Evolutionary conservation across 495 filamentous ascomycete genomes (phyloP).

Genomic region (Geopyxis carbonaria): DNA sequence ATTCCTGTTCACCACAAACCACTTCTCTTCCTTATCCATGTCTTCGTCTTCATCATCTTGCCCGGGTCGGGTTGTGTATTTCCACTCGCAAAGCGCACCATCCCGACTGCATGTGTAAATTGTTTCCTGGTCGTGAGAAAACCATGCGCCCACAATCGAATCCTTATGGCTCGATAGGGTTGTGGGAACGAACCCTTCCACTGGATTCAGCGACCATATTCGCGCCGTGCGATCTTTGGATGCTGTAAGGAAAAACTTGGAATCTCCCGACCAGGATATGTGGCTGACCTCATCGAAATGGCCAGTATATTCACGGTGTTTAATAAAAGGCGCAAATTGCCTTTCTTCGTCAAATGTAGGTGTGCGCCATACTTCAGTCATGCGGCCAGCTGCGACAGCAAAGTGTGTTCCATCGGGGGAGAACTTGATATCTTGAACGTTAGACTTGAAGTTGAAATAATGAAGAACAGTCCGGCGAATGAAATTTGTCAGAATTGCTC

Average conservation of each 20-base stretch:
- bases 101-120: slow-evolving; percentile 43
- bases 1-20: slow-evolving; percentile 73
- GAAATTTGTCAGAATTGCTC: slow-evolving; percentile 79
- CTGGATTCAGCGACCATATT: slow-evolving; percentile 81
- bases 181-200: slow-evolving; percentile 77
- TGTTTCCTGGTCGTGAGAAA: slow-evolving; percentile 75
- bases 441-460: slow-evolving; percentile 81
- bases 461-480: slow-evolving; percentile 69
- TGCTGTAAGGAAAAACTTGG: slow-evolving; percentile 77
- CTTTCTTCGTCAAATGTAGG: slow-evolving; percentile 67
- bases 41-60: slow-evolving; percentile 38
- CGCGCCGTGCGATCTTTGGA: slow-evolving; percentile 82
- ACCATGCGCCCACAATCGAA: slow-evolving; percentile 73
- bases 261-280: slow-evolving; percentile 90
- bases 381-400: slow-evolving; percentile 64
- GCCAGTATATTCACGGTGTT: slow-evolving; percentile 67
- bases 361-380: slow-evolving; percentile 88
- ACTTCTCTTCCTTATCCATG: slow-evolving; percentile 43
- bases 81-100: slow-evolving; percentile 44
- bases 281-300: slow-evolving; percentile 74
- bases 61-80: slow-evolving; percentile 39
- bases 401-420: slow-evolving; percentile 84
- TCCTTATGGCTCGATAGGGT: slow-evolving; percentile 78
- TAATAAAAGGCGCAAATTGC: slow-evolving; percentile 85
- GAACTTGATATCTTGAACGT: slow-evolving; percentile 70